Evolutionary conservation across 75 land plant genomes (phyloP), one percentile per base, ranked within the genome.

Genomic region (Selaginella moellendorffii): DNA sequence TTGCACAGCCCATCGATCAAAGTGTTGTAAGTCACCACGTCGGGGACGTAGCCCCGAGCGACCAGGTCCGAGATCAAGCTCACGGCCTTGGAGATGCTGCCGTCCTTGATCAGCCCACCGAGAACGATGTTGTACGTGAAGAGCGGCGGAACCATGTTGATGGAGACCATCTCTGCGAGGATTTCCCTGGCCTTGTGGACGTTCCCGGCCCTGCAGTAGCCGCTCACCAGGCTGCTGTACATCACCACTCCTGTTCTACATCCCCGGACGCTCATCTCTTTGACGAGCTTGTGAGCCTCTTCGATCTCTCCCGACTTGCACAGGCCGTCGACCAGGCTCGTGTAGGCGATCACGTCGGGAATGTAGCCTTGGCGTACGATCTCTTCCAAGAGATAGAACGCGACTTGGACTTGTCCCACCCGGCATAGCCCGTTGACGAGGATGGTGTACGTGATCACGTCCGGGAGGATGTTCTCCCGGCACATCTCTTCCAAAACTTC

Each of bases 61-160:
- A 18, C 51, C 51, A 46, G 10, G 14, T 18, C 51, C 51, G 10
- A 10, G 51, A 46, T 10, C 14, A 46, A 18, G 14, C 51, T 46
- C 10, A 10, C 10, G 10, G 51, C 51, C 10, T 46, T 18, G 10
- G 10, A 10, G 18, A 46, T 18, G 10, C 18, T 10, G 51, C 51
- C 51, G 14, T 10, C 10, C 51, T 46, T 46, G 51, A 10, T 10
- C 10, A 46, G 18, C 21, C 86, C 85, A 79, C 81, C 72, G 0
- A 86, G 65, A 24, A 84, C 8, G 5, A 79, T 84, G 42, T 86
- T 86, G 52, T 79, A 86, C 1, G 84, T 76, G 51, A 71, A 53
- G 1, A 71, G 21, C 54, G 64, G 69, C 1, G 82, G 90, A 22
- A 69, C 64, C 10, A 86, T 30, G 0, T 81, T 78, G 42, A 72